Evolutionary conservation across 225 moss, liverwort and hornwort species (phyloP), one percentile per base, ranked within the genome.

Genomic region (Physcomitrium patens): DNA sequence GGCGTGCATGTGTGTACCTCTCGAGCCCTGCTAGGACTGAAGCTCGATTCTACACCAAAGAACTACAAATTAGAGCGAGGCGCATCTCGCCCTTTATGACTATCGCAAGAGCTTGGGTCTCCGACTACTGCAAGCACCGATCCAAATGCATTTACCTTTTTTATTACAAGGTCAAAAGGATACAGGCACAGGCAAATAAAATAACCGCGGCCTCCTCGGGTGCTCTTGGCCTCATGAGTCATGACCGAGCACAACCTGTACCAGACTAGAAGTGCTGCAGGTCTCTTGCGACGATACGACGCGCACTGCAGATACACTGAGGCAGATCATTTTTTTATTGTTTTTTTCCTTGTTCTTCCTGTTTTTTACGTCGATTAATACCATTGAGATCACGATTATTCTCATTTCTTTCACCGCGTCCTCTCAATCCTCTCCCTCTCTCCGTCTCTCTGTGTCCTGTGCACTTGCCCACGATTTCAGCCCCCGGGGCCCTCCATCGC

Each of bases 141-240:
- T 37, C 31, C 31, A 68, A 46, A 41, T 71, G 65, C 71, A 57
- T 53, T 62, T 12, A 15, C 1, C 12, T 49, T 18, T n/a, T 37
- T 49, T 20, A 59, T 56, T 72, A 67, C 78, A 72, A 58, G 51
- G 78, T 78, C 78, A 78, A 72, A 60, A 64, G 67, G 67, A 78
- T 72, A 65, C 65, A 57, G 58, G 59, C 65, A 49, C 12, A 0
- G 24, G 44, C 27, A 65, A 78, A 72, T 65, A 58, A 41, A 65
- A 65, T 55, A 47, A 12, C 8, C n/a, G 20, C 5, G 31, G 15
- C 4, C 15, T 20, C 71, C 49, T 78, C 57, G 78, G 71, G 78
- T 71, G 71, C 78, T 71, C 57, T 48, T 23, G 12, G 31, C 31
- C 31, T 37, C 31, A 37, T 37, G 31, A 37, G 31, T 37, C 3